Evolutionary conservation across 208 protist species (phyloP).

Genomic region (Leptomonas pyrrhocoris): DNA sequence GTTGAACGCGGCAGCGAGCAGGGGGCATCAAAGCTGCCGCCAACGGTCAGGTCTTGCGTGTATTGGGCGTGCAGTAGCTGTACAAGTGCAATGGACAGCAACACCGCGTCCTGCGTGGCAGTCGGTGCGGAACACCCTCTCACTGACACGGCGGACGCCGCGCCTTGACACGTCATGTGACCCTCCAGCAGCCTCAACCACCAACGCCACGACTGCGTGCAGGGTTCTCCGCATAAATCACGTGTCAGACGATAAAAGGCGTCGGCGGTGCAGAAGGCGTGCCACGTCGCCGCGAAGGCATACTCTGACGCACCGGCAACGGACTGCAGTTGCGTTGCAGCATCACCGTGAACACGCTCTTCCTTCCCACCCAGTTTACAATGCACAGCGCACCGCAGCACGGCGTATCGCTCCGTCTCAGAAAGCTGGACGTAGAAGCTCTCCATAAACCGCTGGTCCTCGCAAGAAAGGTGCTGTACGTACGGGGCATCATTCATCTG

Average conservation of each 20-base stretch:
- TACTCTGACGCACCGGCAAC: neutral
- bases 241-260: slow-evolving; percentile 1
- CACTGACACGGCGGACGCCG: neutral
- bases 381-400: slow-evolving; percentile 11
- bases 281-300: neutral
- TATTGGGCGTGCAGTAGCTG: slow-evolving; percentile 13
- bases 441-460: neutral
- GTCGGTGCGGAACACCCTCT: neutral
- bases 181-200: neutral
- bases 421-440: neutral
- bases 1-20: neutral
- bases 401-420: neutral
- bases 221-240: neutral
- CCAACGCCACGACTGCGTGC: slow-evolving; percentile 1
- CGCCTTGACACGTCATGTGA: neutral
- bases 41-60: neutral
- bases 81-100: slow-evolving; percentile 2
- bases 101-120: neutral
- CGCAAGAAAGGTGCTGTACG: neutral
- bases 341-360: neutral
- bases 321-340: neutral
- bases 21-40: no score
- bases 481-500: no score
- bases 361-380: neutral
- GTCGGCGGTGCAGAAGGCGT: neutral